Base-by-base conservation (phyloP, 129 eudicot species). In the Kitagawia praeruptora region DNA sequence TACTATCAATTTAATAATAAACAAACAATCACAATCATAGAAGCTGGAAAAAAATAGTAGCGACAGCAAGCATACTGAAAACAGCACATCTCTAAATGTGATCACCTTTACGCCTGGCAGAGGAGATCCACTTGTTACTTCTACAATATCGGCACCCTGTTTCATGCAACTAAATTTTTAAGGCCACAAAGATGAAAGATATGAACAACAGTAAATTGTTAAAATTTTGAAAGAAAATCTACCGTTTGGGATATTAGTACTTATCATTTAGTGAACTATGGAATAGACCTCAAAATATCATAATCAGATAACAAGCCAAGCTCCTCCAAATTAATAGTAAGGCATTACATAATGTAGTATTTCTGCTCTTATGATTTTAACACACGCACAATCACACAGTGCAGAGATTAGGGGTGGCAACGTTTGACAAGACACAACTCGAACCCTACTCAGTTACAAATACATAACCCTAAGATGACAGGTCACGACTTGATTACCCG, bases 61-160 rank as follows among this genome's bases (percentile, higher is more conserved):
- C 25, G 34, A 44, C 28, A 75, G 47, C n/a, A 75, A 27, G 61
- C 41, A 46, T 11, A 45, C 34, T 46, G 34, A 46, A 66, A 69
- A 48, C 70, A 81, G 18, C 28, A 66, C 44, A 48, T 25, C 74
- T 75, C 56, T 10, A 77, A 64, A 77, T 82, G 75, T 83, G 76
- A 83, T 89, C 88, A 96, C 99, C 99, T 96, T 89, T 85, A 96
- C 82, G 85, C 99, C 98, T 87, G 99, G 99, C 75, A 96, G 87
- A 77, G 99, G 99, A 16, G 97, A 96, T 83, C 98, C 99, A 87
- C 93, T 87, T 40, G 95, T 81, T 88, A 96, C 83, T 86, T 87
- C 87, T 56, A 85, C 69, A 80, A 81, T 84, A 70, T 82, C 84
- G 70, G 47, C 87, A 83, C 79, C 95, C 99, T 96, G 82, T 76